Percentiles rank a stretch among this genome's conserved stretches.
Evolutionary conservation across 1,284 basidiomycete genomes (phyloP).

Genomic region (Peniophora sp.): DNA sequence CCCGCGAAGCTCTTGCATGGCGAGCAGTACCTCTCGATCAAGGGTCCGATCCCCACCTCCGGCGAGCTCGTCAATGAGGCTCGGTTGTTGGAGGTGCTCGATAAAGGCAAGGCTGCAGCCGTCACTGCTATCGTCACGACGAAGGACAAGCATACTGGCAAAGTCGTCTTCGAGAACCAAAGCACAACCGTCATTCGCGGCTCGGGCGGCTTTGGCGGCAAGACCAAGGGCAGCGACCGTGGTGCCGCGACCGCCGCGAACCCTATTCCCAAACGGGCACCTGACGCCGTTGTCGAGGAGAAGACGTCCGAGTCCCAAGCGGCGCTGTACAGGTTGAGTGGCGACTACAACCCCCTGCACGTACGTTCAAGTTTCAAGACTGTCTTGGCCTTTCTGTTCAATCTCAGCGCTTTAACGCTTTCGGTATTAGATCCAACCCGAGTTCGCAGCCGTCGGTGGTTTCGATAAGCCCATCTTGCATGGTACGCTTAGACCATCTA

Average conservation of each 20-base stretch:
- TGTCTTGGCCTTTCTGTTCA: not conserved
- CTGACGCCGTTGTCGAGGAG: slow-evolving; percentile 83
- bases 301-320: slow-evolving; percentile 80
- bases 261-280: slow-evolving; percentile 73
- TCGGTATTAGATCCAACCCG: slow-evolving; percentile 72
- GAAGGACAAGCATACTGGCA: slow-evolving; percentile 70
- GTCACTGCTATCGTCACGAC: slow-evolving; percentile 78
- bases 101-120: slow-evolving; percentile 90
- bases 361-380: slow-evolving; percentile 37
- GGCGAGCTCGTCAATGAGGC: slow-evolving; percentile 79
- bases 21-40: slow-evolving; percentile 92
- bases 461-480: slow-evolving; percentile 88
- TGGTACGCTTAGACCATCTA: slow-evolving; percentile 27
- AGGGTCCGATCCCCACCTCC: slow-evolving; percentile 80
- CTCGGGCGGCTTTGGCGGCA: slow-evolving; percentile 92
- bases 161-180: slow-evolving; percentile 89
- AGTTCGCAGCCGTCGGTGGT: slow-evolving; percentile 91
- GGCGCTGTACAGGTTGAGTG: slow-evolving; percentile 84
- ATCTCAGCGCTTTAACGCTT: not conserved
- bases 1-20: slow-evolving; percentile 97
- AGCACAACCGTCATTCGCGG: slow-evolving; percentile 92
- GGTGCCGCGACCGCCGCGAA: slow-evolving; percentile 87
- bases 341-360: slow-evolving; percentile 90
- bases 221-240: slow-evolving; percentile 80
- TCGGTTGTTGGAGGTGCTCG: slow-evolving; percentile 76